Base-by-base conservation (phyloP, 1,284 basidiomycete genomes). In the Fistulina hepatica region DNA sequence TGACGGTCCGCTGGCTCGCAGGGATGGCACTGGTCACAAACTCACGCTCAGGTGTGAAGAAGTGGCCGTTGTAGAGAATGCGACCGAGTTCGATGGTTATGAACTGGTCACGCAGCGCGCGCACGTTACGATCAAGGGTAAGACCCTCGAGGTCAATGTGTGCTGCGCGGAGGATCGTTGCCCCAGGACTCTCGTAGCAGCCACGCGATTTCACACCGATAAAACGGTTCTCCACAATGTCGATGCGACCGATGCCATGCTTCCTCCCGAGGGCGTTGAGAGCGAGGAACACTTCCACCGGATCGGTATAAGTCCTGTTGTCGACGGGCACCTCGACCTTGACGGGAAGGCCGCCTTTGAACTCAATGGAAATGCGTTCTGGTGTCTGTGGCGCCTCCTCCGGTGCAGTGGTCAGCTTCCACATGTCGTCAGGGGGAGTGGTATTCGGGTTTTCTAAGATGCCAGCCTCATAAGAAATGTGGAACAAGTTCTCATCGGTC, bases 211-310 rank as follows among this genome's bases (percentile, higher is more conserved):
- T 98, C 60, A 98, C 93, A 46, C 94, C 94, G 59, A 98, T 97
- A 71, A 97, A 97, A 40, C 94, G 79, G 71, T 98, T 98, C 69
- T 98, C 94, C 54, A 98, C 95, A 57, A 98, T 97, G 63, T 98
- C 94, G 63, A 97, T 84, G 45, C 94, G 81, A 34, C 94, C 93
- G 49, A 98, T 76, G 51, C 93, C 95, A 65, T 98, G 92, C 58
- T 86, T 90, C 51, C 94, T 76, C 21, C 86, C 94, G 45, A 97
- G 78, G 4, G 82, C 70, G 67, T 99, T 98, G 54, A 98, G 79
- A 10, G 73, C 73, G 49, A 88, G 66, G 81, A 98, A 98, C 55
- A 99, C 81, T 21, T 97, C 92, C 38, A 98, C 94, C n/a, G 80
- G 62, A 62, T 97, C 93, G 21, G 90, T 93, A 65, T 84, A 69